Evolutionary conservation across 306 rosid species (phyloP).

Genomic region (Malus sieversii): DNA sequence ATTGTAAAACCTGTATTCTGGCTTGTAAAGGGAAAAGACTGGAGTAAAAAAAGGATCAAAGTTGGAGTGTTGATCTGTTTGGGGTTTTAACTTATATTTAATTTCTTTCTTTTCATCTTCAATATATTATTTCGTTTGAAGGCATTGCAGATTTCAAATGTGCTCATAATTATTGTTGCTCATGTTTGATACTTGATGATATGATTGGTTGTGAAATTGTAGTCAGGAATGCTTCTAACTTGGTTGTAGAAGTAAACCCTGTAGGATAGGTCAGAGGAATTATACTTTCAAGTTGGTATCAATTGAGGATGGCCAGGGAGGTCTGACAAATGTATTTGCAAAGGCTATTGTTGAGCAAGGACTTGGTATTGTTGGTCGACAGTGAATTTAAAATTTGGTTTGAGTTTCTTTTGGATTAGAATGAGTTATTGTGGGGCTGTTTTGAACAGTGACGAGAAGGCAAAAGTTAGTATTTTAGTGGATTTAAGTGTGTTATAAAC

Average conservation of each 20-base stretch:
- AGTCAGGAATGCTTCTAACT: not conserved
- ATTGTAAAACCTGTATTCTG: not conserved
- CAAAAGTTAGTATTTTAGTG: no score
- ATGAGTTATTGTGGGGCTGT: not conserved
- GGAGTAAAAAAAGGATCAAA: not conserved
- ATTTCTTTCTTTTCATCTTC: not conserved
- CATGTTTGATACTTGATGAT: not conserved
- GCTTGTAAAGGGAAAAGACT: not conserved
- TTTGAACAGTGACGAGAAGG: not conserved
- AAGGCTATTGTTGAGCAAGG: not conserved
- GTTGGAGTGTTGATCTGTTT: not conserved
- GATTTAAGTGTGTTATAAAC: no score
- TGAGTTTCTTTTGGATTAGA: not conserved
- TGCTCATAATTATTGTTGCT: not conserved
- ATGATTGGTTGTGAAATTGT: not conserved
- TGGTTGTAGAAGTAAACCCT: not conserved
- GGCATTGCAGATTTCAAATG: not conserved
- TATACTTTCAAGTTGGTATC: not conserved
- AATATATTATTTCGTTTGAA: not conserved
- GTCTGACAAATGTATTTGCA: not conserved
- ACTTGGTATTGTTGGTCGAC: not conserved
- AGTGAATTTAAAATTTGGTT: not conserved
- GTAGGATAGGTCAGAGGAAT: not conserved
- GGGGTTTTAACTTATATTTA: not conserved
- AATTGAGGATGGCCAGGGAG: not conserved